Evolutionary conservation across 306 rosid species (phyloP).

Genomic region (Cucurbita argyrosperma): DNA sequence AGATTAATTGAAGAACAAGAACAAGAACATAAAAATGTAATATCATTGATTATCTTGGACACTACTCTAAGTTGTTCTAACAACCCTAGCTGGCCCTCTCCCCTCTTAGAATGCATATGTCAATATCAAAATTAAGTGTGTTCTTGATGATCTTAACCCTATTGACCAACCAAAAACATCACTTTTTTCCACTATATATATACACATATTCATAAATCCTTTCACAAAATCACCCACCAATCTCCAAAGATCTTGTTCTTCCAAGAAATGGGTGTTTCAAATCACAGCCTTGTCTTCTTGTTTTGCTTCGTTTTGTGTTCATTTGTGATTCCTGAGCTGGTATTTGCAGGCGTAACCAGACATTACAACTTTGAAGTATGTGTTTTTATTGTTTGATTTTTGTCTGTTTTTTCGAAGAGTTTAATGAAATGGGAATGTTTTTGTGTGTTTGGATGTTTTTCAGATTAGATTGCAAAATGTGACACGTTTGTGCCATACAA

Average conservation of each 20-base stretch:
- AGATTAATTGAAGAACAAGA: background rate
- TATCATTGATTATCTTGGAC: background rate
- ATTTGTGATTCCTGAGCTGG: background rate
- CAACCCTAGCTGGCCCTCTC: background rate
- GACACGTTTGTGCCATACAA: background rate
- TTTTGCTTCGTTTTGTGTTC: background rate
- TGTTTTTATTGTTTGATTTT: background rate
- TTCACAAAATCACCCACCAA: background rate
- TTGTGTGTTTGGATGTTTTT: background rate
- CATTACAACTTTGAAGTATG: background rate
- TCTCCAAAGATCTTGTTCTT: too few species aligned
- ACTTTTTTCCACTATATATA: background rate
- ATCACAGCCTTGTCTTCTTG: background rate
- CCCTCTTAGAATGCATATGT: background rate
- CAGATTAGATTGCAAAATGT: background rate
- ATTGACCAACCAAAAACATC: background rate
- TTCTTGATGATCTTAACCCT: background rate
- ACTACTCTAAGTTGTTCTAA: conserved; percentile 2
- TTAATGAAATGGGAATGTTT: background rate
- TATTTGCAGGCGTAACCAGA: background rate
- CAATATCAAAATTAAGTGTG: background rate
- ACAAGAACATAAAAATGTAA: background rate
- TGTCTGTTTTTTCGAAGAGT: background rate
- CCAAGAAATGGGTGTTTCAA: background rate
- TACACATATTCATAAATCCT: background rate